phyloP scores from a whole-genome alignment of 2,329 filamentous ascomycete genomes.

The Colletotrichum simmondsii region DNA sequence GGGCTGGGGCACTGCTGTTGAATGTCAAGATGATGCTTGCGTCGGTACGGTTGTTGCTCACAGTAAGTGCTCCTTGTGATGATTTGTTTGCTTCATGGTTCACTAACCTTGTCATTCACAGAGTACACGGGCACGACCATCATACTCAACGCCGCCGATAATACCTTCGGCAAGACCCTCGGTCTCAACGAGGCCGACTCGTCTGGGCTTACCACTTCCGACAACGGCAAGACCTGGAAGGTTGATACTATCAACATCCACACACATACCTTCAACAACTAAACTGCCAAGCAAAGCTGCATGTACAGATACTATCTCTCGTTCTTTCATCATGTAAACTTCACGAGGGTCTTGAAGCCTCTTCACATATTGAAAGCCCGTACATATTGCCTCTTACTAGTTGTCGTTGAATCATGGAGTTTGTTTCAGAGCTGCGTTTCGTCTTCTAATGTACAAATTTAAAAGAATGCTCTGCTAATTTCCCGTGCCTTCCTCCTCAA shows the following conservation, averaged over 20 bases:
- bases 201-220: neutral
- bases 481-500: neutral
- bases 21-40: constrained; percentile 11
- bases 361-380: neutral
- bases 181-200: constrained; percentile 8
- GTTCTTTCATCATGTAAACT: neutral
- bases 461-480: neutral
- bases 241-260: constrained; percentile 8
- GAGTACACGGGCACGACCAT: constrained; percentile 4
- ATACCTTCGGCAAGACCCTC: neutral
- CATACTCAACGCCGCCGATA: constrained; percentile 3
- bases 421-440: neutral
- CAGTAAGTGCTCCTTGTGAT: neutral
- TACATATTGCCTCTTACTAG: neutral
- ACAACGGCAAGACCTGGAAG: constrained; percentile 10
- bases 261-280: constrained; percentile 9
- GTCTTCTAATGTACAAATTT: neutral
- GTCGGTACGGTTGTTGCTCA: constrained; percentile 7
- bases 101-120: neutral
- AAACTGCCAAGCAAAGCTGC: neutral
- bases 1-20: constrained; percentile 12
- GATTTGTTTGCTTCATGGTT: neutral
- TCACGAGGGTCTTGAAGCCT: neutral
- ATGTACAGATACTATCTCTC: neutral
- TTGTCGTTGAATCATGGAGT: neutral